phyloP scores from a whole-genome alignment of 2,329 filamentous ascomycete species.

The Aspergillus carbonarius region DNA sequence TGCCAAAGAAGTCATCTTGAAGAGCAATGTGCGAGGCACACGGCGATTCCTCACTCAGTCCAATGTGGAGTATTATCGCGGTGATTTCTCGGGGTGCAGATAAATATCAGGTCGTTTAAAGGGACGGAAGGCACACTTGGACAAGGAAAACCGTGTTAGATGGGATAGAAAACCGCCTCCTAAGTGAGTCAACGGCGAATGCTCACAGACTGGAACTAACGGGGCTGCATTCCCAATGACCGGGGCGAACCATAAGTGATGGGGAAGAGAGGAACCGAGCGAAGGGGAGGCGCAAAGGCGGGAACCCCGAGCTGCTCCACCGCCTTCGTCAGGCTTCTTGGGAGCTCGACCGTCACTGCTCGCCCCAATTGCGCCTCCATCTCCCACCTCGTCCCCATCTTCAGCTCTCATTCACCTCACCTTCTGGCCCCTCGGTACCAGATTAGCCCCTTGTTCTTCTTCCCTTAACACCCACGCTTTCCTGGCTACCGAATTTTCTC shows the following conservation, averaged over 20 bases:
- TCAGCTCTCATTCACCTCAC: neutral
- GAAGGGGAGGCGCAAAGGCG: constrained; percentile 27
- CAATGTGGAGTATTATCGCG: constrained; percentile 2
- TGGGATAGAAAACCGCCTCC: neutral
- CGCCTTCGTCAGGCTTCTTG: constrained; percentile 36
- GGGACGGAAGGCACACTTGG: neutral
- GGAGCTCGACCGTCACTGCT: constrained; percentile 15
- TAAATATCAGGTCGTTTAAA: neutral
- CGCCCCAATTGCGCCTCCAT: constrained; percentile 10
- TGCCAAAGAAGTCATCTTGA: constrained; percentile 53
- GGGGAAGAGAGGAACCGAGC: constrained; percentile 15
- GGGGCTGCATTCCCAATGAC: constrained; percentile 12
- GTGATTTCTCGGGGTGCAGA: constrained; percentile 16
- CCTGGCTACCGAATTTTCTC: neutral
- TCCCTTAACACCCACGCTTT: neutral
- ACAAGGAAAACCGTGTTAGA: neutral
- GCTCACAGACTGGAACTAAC: constrained; percentile 11
- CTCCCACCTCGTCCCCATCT: constrained; percentile 1
- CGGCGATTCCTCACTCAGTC: constrained; percentile 10
- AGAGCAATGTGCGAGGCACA: constrained; percentile 7
- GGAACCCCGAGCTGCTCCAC: constrained; percentile 24
- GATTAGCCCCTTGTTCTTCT: neutral
- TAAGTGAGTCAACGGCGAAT: neutral
- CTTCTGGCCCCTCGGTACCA: neutral
- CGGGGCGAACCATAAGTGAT: constrained; percentile 15